These are phyloP conservation scores for Paracoccidioides brasiliensis DNA, from an alignment of 2,329 filamentous ascomycete species.

Conservation along the genomic window DNA sequence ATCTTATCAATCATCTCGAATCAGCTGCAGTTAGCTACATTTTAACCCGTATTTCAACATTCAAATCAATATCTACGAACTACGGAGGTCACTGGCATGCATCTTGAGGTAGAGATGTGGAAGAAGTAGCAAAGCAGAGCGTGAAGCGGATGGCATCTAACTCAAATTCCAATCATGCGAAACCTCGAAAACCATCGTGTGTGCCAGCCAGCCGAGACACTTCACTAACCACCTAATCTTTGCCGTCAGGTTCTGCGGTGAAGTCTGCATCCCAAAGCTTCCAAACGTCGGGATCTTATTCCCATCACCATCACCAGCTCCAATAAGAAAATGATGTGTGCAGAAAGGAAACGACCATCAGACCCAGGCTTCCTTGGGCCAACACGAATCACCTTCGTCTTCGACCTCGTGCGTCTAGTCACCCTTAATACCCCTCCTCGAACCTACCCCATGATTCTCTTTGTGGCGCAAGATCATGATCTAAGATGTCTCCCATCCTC, in stretches of 20 bases:
- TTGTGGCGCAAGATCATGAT: slow-evolving; percentile 22
- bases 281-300: too few relatives aligned
- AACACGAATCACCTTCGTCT: too few relatives aligned
- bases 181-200: not conserved
- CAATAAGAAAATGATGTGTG: not conserved
- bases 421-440: not conserved
- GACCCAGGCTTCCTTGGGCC: too few relatives aligned
- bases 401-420: not conserved
- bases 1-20: not conserved
- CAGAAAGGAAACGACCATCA: too few relatives aligned
- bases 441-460: slow-evolving; percentile 4
- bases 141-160: not conserved
- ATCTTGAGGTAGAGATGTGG: not conserved
- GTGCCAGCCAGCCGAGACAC: not conserved
- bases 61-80: not conserved
- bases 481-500: slow-evolving; percentile 20
- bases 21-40: not conserved
- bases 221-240: not conserved
- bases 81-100: not conserved
- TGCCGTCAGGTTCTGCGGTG: not conserved
- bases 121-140: not conserved
- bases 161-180: not conserved
- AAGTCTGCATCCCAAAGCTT: not conserved
- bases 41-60: not conserved
- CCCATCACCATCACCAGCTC: not conserved